Evolutionary conservation across 2,329 filamentous ascomycete genomes (phyloP), one percentile per base, ranked within the genome.

Genomic region (Myriosclerotinia duriaeana): DNA sequence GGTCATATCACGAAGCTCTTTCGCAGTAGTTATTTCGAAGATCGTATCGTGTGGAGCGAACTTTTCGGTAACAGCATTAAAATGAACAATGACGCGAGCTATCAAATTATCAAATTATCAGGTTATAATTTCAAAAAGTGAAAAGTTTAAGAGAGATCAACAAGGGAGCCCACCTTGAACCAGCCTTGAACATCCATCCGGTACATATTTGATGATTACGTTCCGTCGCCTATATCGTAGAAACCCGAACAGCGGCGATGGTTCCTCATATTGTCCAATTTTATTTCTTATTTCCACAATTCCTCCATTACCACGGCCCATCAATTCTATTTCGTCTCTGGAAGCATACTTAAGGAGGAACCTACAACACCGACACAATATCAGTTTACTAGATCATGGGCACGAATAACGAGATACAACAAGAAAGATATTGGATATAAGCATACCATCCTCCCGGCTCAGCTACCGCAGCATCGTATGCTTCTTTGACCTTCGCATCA

Each of bases 401-500:
- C 44, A 64, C 46, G 34, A 26, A 15, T 42, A 15, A 59, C 9
- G 26, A 44, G 30, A 55, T 30, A 40, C 50, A n/a, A n/a, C 34
- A 53, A 59, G 40, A 67, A 53, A 59, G 40, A 67, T 54, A 22
- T 48, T 65, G 64, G 53, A 56, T 46, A 53, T 17, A 66, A 66
- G 66, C 72, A 73, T 70, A 98, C 95, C 95, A 99, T 89, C 93
- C 93, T 81, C 93, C 93, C 67, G 92, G 87, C 79, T 98, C 95
- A 68, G 86, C 85, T 73, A 89, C 82, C 66, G 92, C 91, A 74
- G 86, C 82, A 76, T 93, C 90, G 80, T 96, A 89, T 75, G 93
- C 93, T 80, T 96, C 92, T 79, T 88, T 86, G 80, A 99, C 85
- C 76, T 87, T 85, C 73, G 85, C 82, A 80, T 87, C 85, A 81